Evolutionary conservation across 2,329 filamentous ascomycete species (phyloP), one percentile per base, ranked within the genome.

Genomic region (Colletotrichum shisoi): DNA sequence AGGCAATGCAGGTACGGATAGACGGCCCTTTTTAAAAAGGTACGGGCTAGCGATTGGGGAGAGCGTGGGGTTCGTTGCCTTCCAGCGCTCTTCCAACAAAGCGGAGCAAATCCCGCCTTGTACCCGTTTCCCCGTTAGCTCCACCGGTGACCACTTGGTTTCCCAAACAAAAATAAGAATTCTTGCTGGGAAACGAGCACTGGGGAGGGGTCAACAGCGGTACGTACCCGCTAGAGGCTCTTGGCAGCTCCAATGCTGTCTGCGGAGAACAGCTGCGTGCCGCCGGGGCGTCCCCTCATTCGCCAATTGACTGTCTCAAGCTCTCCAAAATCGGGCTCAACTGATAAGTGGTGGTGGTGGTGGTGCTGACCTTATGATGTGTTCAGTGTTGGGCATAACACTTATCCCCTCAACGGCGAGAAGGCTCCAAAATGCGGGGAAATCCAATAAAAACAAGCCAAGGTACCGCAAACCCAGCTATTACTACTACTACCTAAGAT

Each of bases 241-340:
- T 67, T 31, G n/a, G 34, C 61, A 49, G 56, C 39, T 45, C 54
- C 48, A 17, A 49, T 15, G 1, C 17, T 37, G 11, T 19, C 48
- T 59, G 54, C 49, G 61, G 64, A 24, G 39, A 1, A 37, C 34
- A 15, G 48, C 54, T 27, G 61, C 54, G 64, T 67, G 64, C 44
- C 42, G 37, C 17, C 49, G 56, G 60, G 37, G 44, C 51, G 61
- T 40, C 42, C 24, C 27, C 46, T 60, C 19, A 67, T 67, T 67
- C 49, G 64, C 24, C 64, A 64, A 67, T 64, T 64, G 40, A 5
- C 19, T 6, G 24, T 49, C 59, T 13, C 52, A 6, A 59, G 42
- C 64, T 64, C 31, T 42, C 19, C n/a, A 27, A 9, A 39, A 39
- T 9, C 27, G 31, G 45, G 45, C 45, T 52, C 24, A 24, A 45